Conservation (phyloP, 352 stramenopile genomes). For the Globisporangium canariense region DNA sequence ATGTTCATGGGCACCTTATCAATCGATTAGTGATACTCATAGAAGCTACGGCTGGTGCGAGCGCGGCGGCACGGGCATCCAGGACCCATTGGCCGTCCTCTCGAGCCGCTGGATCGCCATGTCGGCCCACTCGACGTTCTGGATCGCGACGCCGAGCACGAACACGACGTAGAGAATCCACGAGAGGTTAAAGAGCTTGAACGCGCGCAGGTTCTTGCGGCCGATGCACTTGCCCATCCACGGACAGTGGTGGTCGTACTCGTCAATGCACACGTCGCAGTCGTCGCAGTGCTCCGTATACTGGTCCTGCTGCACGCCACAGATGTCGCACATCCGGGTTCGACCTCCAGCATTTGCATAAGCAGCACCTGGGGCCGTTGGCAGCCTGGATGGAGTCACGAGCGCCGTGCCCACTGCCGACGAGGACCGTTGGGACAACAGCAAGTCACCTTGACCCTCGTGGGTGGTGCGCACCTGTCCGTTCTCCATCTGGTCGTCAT, state of each 20-base stretch:
- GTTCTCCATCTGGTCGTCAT: conserved; percentile 1
- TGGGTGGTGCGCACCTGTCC: neutral
- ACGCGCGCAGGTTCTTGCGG: conserved; percentile 87
- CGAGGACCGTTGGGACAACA: conserved; percentile 9
- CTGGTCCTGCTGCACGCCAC: conserved; percentile 47
- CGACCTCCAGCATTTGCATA: conserved; percentile 13
- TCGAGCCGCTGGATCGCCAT: conserved; percentile 36
- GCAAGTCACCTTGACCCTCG: conserved; percentile 1
- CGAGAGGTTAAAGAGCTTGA: conserved; percentile 86
- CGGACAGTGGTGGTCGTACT: conserved; percentile 90
- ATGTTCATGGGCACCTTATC: no score
- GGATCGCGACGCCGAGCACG: conserved; percentile 55
- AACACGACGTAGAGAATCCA: conserved; percentile 87
- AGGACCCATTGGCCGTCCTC: conserved; percentile 23
- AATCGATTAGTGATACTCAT: neutral
- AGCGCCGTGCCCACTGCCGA: neutral
- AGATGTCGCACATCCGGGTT: conserved; percentile 60
- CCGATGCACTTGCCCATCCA: conserved; percentile 95
- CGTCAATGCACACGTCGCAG: conserved; percentile 90
- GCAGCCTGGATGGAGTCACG: conserved; percentile 3
- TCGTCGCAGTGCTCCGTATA: conserved; percentile 90
- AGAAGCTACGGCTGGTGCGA: conserved; percentile 1
- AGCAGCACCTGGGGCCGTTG: conserved; percentile 18
- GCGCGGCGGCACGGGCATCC: conserved; percentile 11
- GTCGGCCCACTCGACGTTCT: conserved; percentile 49